Evolutionary conservation across 495 filamentous ascomycete species (phyloP), one percentile per base, ranked within the genome.

Genomic region (Penicillium silybi): DNA sequence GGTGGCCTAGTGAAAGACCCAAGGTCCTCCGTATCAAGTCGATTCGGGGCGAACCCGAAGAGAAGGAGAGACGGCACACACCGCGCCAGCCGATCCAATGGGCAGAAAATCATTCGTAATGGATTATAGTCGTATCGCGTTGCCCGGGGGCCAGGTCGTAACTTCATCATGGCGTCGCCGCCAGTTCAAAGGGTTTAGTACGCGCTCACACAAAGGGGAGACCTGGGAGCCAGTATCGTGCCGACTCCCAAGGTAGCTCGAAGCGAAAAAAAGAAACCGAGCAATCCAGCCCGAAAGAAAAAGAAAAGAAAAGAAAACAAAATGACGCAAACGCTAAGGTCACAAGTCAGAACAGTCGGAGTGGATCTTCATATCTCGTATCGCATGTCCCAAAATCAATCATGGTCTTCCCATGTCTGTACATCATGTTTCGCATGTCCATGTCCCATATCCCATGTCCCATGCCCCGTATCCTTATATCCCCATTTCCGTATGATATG

Each of bases 121-220:
- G n/a, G 16, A 18, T 15, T 35, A 6, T 55, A 25, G 10, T 6
- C 11, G 17, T 11, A n/a, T 39, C 32, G 20, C 22, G 13, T 18
- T 22, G 20, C 37, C 17, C 35, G 27, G n/a, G 8, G 16, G 17
- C 16, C 27, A 41, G 38, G 17, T 59, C 57, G 46, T 63, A 38
- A 34, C 17, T 51, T 64, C 52, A 46, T 59, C 37, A 48, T 13
- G 54, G 55, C 58, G 58, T 55, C 53, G 53, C 58, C 50, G 58
- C 58, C 55, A 56, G 38, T 23, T 48, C 46, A 34, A 40, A 25
- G 43, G 46, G 45, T 53, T 57, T 48, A 60, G 53, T 40, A 34
- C 39, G 46, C 15, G 19, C 38, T 18, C 27, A 20, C 34, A 48
- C 50, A 49, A 35, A 44, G 20, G 38, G 9, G 41, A 57, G 29